phyloP scores from a whole-genome alignment of 352 stramenopile genomes.

The Pythium brassicae region DNA sequence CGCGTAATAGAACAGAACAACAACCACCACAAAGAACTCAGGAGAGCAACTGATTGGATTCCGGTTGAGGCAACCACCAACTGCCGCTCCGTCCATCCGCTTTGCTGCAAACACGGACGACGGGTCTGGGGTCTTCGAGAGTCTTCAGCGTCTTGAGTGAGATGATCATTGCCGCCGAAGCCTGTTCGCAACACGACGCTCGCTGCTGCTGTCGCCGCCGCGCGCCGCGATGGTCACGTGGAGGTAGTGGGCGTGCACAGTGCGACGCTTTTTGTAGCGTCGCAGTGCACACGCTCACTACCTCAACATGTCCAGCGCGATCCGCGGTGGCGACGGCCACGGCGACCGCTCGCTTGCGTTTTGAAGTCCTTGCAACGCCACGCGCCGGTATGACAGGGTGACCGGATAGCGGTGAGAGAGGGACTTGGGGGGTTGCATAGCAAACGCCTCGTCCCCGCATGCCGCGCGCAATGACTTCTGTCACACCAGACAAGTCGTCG shows the following conservation, averaged over 20 bases:
- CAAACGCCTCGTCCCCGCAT: too few relatives aligned
- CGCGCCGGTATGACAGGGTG: too few relatives aligned
- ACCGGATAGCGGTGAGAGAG: too few relatives aligned
- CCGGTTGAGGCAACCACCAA: not conserved
- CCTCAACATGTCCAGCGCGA: constrained; percentile 5
- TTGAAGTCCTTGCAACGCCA: too few relatives aligned
- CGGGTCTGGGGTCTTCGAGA: too few relatives aligned
- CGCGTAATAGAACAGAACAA: not conserved
- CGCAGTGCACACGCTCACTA: constrained; percentile 8
- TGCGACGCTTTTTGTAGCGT: constrained; percentile 8
- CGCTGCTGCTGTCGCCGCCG: not conserved
- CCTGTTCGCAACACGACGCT: not conserved
- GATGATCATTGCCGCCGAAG: too few relatives aligned
- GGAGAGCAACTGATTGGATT: not conserved
- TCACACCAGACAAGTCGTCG: too few relatives aligned
- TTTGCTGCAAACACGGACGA: too few relatives aligned
- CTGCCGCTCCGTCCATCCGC: not conserved
- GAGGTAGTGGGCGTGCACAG: constrained; percentile 11
- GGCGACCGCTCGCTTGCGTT: too few relatives aligned
- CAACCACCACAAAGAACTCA: not conserved
- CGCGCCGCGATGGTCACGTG: constrained; percentile 9
- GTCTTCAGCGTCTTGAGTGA: too few relatives aligned
- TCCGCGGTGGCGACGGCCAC: not conserved
- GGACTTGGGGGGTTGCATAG: too few relatives aligned
- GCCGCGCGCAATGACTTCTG: too few relatives aligned